These are phyloP conservation scores for Dittrichia graveolens DNA, from an alignment of 129 eudicot genomes.

Conservation along the genomic window DNA sequence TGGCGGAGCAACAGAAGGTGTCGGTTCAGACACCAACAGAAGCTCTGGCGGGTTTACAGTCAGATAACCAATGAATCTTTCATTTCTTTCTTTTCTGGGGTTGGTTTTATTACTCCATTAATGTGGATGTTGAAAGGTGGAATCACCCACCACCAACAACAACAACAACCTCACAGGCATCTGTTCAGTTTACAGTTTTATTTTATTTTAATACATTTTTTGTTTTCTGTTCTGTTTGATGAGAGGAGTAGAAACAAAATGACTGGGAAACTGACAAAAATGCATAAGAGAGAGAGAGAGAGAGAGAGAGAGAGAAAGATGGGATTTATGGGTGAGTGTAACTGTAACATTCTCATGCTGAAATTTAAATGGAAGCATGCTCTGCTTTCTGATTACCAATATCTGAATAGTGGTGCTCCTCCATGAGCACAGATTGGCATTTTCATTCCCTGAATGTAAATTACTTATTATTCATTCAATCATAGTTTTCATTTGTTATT, in stretches of 20 bases:
- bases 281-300: slow-evolving; percentile 21
- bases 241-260: slow-evolving; percentile 25
- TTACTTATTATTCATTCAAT: too few relatives aligned
- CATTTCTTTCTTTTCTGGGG: slow-evolving; percentile 29
- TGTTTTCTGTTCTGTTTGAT: neutral
- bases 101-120: slow-evolving; percentile 29
- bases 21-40: slow-evolving; percentile 1
- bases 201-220: slow-evolving; percentile 15
- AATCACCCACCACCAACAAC: slow-evolving; percentile 37
- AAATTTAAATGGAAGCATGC: neutral
- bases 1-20: slow-evolving; percentile 61
- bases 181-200: slow-evolving; percentile 35
- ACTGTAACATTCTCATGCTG: slow-evolving; percentile 21
- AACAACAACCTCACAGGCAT: neutral
- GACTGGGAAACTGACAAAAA: slow-evolving; percentile 21
- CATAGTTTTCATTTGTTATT: too few relatives aligned
- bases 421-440: neutral
- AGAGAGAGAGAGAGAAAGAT: slow-evolving; percentile 2
- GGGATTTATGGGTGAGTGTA: slow-evolving; percentile 21
- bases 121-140: slow-evolving; percentile 47
- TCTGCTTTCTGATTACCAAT: neutral
- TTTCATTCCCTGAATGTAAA: neutral
- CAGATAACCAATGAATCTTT: slow-evolving; percentile 19
- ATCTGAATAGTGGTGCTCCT: too few relatives aligned
- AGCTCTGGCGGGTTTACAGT: neutral